Evolutionary conservation across 805 yeast genomes (phyloP), one percentile per base, ranked within the genome.

Genomic region (Nakazawaea holstii): DNA sequence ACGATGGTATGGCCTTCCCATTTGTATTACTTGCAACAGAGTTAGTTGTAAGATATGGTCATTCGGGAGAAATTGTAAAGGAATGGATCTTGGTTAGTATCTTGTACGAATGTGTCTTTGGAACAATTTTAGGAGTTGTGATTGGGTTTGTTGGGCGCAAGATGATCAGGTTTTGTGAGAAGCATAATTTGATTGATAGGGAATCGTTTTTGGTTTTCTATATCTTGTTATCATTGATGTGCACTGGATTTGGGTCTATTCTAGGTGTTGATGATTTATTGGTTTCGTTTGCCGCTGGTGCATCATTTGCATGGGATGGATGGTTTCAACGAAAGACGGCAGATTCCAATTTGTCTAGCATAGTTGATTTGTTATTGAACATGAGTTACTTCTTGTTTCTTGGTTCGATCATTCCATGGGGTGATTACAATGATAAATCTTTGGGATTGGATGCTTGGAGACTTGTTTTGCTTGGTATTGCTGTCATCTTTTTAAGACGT

Each of bases 1-100:
- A 90, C 64, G 97, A 90, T 60, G 97, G 97, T 39, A 84, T 90
- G 94, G 97, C 97, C 0, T 90, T 87, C 59, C 97, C 97, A 0
- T 90, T 90, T 60, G 86, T 87, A 26, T 73, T 74, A 66, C 64
- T 91, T 37, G 80, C 94, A 1, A 67, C 88, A 52, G 77, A 84
- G 59, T 60, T 89, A 41, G 77, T 90, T 45, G 61, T 79, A n/a
- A 80, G 84, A 59, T 73, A 75, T 29, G 86, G 86, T 3, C 65
- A 86, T 45, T 78, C 82, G 2, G 76, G 80, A 3, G 80, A 77
- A 52, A 86, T 90, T 50, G 77, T 89, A 28, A 81, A 82, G 58
- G 84, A 90, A 53, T 90, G 96, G 92, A 72, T 90, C 49, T 69
- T 82, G 48, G 67, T 86, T 28, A 86, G 95, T 3, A 72, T 89